Percentiles rank a stretch among this genome's conserved stretches.
Conservation (phyloP, 306 rosid genomes). For the Mimosa bimucronata region DNA sequence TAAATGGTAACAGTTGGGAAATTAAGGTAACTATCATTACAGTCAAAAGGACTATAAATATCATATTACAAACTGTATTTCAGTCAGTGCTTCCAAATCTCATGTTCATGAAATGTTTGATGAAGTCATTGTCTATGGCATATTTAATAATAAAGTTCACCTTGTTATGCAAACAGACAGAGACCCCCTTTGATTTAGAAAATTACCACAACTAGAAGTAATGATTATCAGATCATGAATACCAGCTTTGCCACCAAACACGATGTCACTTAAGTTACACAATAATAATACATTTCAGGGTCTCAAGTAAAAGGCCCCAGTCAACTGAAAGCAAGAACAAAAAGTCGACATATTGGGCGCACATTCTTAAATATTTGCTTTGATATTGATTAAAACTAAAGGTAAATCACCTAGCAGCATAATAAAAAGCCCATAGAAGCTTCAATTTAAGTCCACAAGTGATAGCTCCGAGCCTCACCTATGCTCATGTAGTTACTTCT, state of each 20-base stretch:
- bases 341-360: constrained; percentile 11
- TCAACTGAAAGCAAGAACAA: constrained; percentile 14
- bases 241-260: constrained; percentile 11
- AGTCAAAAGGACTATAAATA: not conserved
- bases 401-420: constrained; percentile 24
- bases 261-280: constrained; percentile 3
- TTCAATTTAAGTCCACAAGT: constrained; percentile 26
- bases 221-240: constrained; percentile 11
- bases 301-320: constrained; percentile 22
- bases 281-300: constrained; percentile 23
- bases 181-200: not conserved
- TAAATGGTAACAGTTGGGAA: constrained; percentile 28
- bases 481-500: constrained; percentile 79
- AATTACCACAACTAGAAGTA: constrained; percentile 17
- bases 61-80: constrained; percentile 25
- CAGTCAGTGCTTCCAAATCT: constrained; percentile 22
- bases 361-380: constrained; percentile 26
- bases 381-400: constrained; percentile 27
- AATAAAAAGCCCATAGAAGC: constrained; percentile 23
- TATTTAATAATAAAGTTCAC: constrained; percentile 17
- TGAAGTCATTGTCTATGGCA: not conserved
- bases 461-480: constrained; percentile 62
- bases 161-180: constrained; percentile 28
- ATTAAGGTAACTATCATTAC: constrained; percentile 16
- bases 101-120: constrained; percentile 17